Base-by-base conservation (phyloP, 768 basidiomycete species). In the Dacryopinax primogenitus region DNA sequence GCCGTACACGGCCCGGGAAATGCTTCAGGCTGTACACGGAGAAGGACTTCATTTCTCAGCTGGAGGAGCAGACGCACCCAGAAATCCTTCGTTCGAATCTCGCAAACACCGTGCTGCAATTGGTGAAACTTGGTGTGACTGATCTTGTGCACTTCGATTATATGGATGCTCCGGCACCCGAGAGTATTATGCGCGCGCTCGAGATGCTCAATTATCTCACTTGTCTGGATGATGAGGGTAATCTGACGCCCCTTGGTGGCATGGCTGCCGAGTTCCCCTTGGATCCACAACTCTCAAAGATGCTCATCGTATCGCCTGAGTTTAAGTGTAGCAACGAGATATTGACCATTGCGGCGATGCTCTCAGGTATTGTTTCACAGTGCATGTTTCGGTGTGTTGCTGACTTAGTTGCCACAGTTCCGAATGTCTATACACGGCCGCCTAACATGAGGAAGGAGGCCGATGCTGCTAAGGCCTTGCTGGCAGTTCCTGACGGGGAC, bases 211-310 rank as follows among this genome's bases (percentile, higher is more conserved):
- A 98, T 72, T 95, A 86, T 74, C 81, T 98, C 45, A 84, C 87
- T 4, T 95, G 94, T 0, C 78, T 99, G 67, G 92, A 98, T 71
- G 93, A 97, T 70, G 92, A 96, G 1, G 94, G 96, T 12, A 85
- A 91, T 63, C 74, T 99, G 65, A 98, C 96, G 0, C 76, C 85
- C 0, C 77, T 98, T 7, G 96, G 96, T 2, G 79, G 77, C 36
- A 87, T 92, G 67, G 97, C 98, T 95, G 95, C 96, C 0, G 92
- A 97, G 70, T 98, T 98, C 79, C 96, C 95, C 13, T 81, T 99
- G n/a, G 96, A 98, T 74, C 96, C 95, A 39, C 68, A 91, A 86
- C 80, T 97, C 70, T 85, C 96, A 28, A 96, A 96, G 75, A 87
- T 95, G 84, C 82, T 98, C 62, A 92, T 97, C 67, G 82, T 86